Base-by-base conservation (phyloP, 352 stramenopile genomes). In the Nothophytophthora sp. region DNA sequence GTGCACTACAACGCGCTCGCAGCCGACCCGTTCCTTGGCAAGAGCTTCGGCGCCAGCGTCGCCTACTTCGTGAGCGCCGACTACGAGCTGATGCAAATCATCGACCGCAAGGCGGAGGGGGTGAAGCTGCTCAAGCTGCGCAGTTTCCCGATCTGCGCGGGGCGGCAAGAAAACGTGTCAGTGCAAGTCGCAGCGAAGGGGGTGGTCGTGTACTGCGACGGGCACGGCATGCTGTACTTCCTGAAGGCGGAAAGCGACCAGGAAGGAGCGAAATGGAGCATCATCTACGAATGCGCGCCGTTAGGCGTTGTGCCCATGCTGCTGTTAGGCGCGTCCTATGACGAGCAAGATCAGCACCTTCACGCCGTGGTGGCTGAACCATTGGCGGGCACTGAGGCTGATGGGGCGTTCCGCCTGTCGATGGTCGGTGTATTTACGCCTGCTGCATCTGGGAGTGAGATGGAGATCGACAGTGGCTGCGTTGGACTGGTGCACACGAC, bases 141-240 rank as follows among this genome's bases (percentile, higher is more conserved):
- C 40, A 60, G 45, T 42, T 69, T 90, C 32, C 54, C 70, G 4
- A 42, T 66, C 30, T 60, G 59, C 20, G 66, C 64, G 22, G 45
- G 56, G 7, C 69, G 77, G 19, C 65, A 70, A 30, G 77, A 92
- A 45, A 92, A 92, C 45, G 63, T 75, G 28, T 70, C 73, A 19
- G 30, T 92, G 24, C 70, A 76, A 51, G 78, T 90, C 18, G 75
- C 76, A 29, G 76, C 59, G 4, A 62, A 67, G 41, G 79, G 82
- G n/a, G 24, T 87, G 39, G n/a, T 92, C 10, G 73, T 86, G 3
- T 77, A 82, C 42, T 77, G 75, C 43, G 82, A 92, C 32, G 82
- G 82, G 23, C 65, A 73, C 18, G 80, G 77, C 5, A 65, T 54
- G 23, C n/a, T 92, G 37, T 55, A 77, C 28, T 73, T 86, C 41